Evolutionary conservation across 169 alveolate species (phyloP).

Genomic region (Plasmodium cynomolgi): DNA sequence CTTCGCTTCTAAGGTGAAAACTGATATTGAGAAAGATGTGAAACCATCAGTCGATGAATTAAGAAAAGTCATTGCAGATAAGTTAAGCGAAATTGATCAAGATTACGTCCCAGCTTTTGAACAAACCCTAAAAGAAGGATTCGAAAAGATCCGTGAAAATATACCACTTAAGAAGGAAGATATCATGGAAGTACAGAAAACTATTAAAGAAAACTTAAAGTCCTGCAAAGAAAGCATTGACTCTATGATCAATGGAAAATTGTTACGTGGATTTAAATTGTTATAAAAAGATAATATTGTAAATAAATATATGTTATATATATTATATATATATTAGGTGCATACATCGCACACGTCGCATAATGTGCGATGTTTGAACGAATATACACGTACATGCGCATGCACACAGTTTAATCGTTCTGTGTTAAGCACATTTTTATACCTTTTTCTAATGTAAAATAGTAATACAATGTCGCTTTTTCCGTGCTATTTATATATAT

Average conservation of each 20-base stretch:
- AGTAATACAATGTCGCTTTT: neutral
- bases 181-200: neutral
- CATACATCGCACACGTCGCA: neutral
- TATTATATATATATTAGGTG: neutral
- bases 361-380: neutral
- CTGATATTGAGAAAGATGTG: constrained; percentile 1
- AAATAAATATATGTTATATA: neutral
- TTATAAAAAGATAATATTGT: neutral
- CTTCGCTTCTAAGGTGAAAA: neutral
- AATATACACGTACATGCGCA: neutral
- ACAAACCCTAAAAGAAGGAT: neutral
- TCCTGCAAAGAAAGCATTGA: neutral
- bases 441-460: neutral
- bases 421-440: neutral
- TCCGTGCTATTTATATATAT: neutral
- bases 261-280: constrained; percentile 20
- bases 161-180: neutral
- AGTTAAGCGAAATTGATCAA: constrained; percentile 2
- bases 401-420: neutral
- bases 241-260: neutral
- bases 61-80: neutral
- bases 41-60: constrained; percentile 31
- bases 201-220: constrained; percentile 1
- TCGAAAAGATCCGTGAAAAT: constrained; percentile 5
- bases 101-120: neutral